Evolutionary conservation across 352 stramenopile species (phyloP).

Genomic region (Globisporangium radiosum): DNA sequence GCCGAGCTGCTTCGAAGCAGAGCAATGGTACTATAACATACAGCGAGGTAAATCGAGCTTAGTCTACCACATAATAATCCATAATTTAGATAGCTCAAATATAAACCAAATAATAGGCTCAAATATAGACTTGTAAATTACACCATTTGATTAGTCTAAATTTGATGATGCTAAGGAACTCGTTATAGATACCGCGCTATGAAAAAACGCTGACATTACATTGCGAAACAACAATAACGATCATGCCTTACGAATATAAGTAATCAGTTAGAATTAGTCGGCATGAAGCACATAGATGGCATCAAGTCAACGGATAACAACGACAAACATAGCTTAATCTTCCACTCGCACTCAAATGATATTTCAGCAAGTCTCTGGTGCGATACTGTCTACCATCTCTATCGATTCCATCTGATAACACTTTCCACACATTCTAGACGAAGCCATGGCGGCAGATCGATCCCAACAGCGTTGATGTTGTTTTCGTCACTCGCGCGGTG

Average conservation of each 20-base stretch:
- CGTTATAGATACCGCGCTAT: background rate
- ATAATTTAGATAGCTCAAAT: background rate
- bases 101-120: too few relatives aligned
- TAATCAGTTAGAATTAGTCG: background rate
- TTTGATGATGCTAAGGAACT: background rate
- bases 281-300: background rate
- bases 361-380: background rate
- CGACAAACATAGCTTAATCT: background rate
- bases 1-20: too few relatives aligned
- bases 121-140: background rate
- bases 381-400: background rate
- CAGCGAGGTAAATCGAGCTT: too few relatives aligned
- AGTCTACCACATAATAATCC: too few relatives aligned
- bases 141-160: background rate
- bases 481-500: background rate
- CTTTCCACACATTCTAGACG: background rate
- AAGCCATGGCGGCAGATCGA: background rate
- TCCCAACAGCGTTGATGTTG: background rate
- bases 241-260: background rate
- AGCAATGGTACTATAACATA: too few relatives aligned
- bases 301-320: background rate
- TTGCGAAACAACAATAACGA: background rate
- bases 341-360: background rate
- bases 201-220: background rate
- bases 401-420: background rate